Conservation (phyloP, 1,139 yeast species). For the Petasospora fabianii region DNA sequence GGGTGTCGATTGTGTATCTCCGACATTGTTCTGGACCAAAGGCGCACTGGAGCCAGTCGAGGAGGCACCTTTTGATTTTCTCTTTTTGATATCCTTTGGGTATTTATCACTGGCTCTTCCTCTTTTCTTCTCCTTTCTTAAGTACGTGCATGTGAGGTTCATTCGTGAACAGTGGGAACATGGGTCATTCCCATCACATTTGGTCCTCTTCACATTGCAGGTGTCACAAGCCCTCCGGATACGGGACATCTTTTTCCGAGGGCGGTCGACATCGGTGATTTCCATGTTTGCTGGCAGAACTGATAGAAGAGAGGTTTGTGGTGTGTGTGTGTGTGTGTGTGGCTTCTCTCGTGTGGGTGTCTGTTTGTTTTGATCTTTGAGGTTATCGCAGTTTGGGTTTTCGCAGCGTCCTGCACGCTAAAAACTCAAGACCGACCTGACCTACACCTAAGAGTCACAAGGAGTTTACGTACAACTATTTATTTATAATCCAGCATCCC, state of each 20-base stretch:
- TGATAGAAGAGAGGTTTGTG: background rate
- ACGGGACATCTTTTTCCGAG: conserved; percentile 20
- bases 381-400: too few species aligned
- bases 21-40: too few species aligned
- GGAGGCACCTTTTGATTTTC: conserved; percentile 14
- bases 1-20: too few species aligned
- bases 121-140: conserved; percentile 36
- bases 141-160: conserved; percentile 33
- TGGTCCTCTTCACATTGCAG: conserved; percentile 38
- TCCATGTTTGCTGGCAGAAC: background rate
- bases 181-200: conserved; percentile 38
- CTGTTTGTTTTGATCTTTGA: too few species aligned
- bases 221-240: conserved; percentile 38
- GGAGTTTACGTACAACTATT: too few species aligned
- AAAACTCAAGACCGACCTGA: too few species aligned
- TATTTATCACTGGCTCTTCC: conserved; percentile 36
- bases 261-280: background rate
- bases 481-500: too few species aligned
- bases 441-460: too few species aligned
- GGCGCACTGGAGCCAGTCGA: too few species aligned
- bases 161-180: conserved; percentile 35
- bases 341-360: too few species aligned
- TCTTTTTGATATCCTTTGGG: conserved; percentile 26
- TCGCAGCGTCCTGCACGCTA: too few species aligned
- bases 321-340: too few species aligned